Base-by-base conservation (phyloP, 140 eudicot genomes). In the Bidens hawaiensis region DNA sequence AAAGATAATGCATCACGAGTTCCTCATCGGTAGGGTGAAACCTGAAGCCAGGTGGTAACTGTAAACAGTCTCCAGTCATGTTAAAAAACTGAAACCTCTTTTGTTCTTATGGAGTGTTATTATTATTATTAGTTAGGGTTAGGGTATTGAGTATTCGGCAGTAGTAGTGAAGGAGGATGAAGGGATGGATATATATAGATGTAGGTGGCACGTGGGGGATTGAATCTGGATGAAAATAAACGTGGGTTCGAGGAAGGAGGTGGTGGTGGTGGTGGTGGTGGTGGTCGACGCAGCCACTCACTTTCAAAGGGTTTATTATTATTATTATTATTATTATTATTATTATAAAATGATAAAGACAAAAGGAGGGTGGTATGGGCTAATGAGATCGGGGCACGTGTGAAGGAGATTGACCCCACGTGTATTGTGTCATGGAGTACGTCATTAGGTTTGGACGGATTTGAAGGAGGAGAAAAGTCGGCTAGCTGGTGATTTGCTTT, bases 1-100 rank as follows among this genome's bases (percentile, higher is more conserved):
- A 51, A 10, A 81, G 72, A 38, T 81, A 81, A 67, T 81, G 87
- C 76, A 74, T 70, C 48, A 81, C 87, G 49, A 81, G 30, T 24
- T 81, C 87, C 11, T 81, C 87, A 55, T 81, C 86, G 0, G 83
- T 81, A 0, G 86, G 83, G 49, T 79, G 85, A 25, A 79, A 79
- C 14, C 85, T 54, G 9, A 79, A 79, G 2, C 85, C 85, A 0
- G 87, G 78, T 0, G 87, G 87, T 28, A 81, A 51, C 12, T 64
- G 74, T 41, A 69, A 51, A 53, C 30, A n/a, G 1, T 41, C 65
- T 1, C 38, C 38, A 25, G 40, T 67, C 60, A 46, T 58, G 48
- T 17, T 19, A 21, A 7, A 14, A 40, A 59, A 6, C 36, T 31
- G 15, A n/a, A n/a, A n/a, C n/a, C n/a, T 64, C 49, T 27, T 25